phyloP scores from a whole-genome alignment of 306 rosid genomes.

The Cucurbita moschata region DNA sequence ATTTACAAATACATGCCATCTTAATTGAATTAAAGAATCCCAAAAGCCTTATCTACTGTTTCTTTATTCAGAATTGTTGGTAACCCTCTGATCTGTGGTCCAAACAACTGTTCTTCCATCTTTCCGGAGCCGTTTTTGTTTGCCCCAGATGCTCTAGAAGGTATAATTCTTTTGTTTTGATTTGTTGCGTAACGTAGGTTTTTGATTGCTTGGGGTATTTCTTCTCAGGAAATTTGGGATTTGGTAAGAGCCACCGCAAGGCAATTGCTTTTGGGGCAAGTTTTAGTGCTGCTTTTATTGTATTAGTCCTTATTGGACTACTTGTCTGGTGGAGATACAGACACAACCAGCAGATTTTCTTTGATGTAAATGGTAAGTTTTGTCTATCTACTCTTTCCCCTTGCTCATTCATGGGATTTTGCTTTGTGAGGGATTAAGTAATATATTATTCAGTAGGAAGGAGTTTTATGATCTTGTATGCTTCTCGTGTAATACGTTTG shows the following conservation, averaged over 20 bases:
- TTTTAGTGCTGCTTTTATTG: constrained; percentile 52
- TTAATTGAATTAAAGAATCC: background rate
- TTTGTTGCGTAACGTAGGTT: background rate
- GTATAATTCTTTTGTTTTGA: constrained; percentile 5
- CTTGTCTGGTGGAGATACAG: constrained; percentile 86
- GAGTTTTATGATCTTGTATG: background rate
- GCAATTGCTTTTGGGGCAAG: constrained; percentile 81
- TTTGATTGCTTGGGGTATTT: constrained; percentile 14
- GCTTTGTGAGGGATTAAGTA: background rate
- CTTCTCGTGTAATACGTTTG: background rate
- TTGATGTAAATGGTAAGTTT: constrained; percentile 75
- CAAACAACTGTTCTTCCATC: constrained; percentile 70
- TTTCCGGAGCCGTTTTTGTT: constrained; percentile 88
- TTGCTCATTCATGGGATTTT: background rate
- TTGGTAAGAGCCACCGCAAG: constrained; percentile 43
- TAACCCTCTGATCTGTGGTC: constrained; percentile 81
- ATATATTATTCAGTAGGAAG: background rate
- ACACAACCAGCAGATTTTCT: constrained; percentile 90
- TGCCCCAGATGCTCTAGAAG: constrained; percentile 53
- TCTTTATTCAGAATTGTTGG: constrained; percentile 57
- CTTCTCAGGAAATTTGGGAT: constrained; percentile 43
- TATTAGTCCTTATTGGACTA: constrained; percentile 41
- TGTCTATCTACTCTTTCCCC: background rate
- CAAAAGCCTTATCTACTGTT: background rate
- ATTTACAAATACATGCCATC: background rate